Evolutionary conservation across 164 flowering plant genomes (phyloP).

Genomic region (Magnolia kwangsiensis): DNA sequence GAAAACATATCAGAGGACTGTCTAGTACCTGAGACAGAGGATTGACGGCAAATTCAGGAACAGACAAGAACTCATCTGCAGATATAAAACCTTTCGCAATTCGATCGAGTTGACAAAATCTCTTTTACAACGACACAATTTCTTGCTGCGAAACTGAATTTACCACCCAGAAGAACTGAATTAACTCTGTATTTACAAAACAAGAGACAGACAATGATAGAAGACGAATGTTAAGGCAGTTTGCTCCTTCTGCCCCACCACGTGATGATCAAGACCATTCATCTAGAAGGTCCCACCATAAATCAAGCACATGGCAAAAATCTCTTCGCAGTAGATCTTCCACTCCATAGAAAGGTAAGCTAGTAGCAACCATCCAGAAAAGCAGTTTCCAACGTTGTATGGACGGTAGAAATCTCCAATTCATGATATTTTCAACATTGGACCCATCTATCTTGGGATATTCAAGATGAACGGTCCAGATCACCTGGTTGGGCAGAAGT

Average conservation of each 20-base stretch:
- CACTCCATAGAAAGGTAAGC: too few relatives aligned
- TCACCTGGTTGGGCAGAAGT: too few relatives aligned
- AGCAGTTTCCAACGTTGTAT: too few relatives aligned
- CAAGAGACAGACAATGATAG: background rate
- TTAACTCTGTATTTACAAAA: background rate
- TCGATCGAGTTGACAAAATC: conserved; percentile 92
- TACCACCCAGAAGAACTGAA: background rate
- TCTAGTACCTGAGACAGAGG: conserved; percentile 78
- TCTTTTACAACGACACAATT: conserved; percentile 73
- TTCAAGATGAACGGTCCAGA: too few relatives aligned
- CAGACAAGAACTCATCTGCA: conserved; percentile 86
- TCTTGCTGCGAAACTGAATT: conserved; percentile 79
- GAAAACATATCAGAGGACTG: background rate
- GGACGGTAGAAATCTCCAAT: too few relatives aligned
- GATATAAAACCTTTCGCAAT: conserved; percentile 84
- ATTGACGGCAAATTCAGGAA: conserved; percentile 88
- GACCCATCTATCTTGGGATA: too few relatives aligned
- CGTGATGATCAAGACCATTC: too few relatives aligned
- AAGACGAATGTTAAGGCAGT: background rate
- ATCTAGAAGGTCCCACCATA: too few relatives aligned
- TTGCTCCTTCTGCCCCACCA: background rate
- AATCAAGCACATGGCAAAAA: too few relatives aligned
- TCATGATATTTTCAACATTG: too few relatives aligned
- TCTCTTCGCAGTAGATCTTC: too few relatives aligned
- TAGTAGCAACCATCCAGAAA: too few relatives aligned